Evolutionary conservation across 768 basidiomycete species (phyloP).

Genomic region (Phylloporus scabripes): DNA sequence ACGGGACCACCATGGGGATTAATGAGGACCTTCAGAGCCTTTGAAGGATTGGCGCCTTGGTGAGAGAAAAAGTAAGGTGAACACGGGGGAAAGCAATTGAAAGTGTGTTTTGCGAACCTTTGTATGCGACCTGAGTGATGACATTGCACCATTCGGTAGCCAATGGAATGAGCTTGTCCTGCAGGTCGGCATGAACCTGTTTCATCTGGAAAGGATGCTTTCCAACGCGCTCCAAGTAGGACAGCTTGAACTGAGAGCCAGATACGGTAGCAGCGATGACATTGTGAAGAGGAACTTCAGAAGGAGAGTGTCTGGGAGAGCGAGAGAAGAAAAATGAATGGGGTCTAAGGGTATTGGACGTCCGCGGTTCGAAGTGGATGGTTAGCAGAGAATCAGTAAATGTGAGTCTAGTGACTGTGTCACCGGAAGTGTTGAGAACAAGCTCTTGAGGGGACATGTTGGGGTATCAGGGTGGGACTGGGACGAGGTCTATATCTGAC

Average conservation of each 20-base stretch:
- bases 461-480: neutral
- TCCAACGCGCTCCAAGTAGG: slow-evolving; percentile 45
- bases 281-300: slow-evolving; percentile 39
- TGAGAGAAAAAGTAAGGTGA: neutral
- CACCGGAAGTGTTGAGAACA: slow-evolving; percentile 14
- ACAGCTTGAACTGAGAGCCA: slow-evolving; percentile 39
- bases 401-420: slow-evolving; percentile 18
- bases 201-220: slow-evolving; percentile 35
- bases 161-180: slow-evolving; percentile 29
- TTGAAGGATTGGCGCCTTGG: slow-evolving; percentile 47
- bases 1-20: slow-evolving; percentile 82
- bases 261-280: slow-evolving; percentile 49
- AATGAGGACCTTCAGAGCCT: slow-evolving; percentile 62
- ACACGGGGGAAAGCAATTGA: neutral
- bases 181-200: slow-evolving; percentile 39
- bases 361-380: slow-evolving; percentile 19
- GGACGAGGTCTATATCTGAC: neutral
- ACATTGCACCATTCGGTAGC: slow-evolving; percentile 49
- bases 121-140: slow-evolving; percentile 56
- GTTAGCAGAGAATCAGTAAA: slow-evolving; percentile 25
- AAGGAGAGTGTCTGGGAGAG: slow-evolving; percentile 4
- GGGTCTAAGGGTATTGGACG: neutral
- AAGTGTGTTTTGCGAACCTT: slow-evolving; percentile 34
- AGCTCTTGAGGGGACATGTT: slow-evolving; percentile 19
- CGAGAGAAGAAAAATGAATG: slow-evolving; percentile 11